Conservation (phyloP, 164 flowering plant species). For the Macadamia integrifolia region DNA sequence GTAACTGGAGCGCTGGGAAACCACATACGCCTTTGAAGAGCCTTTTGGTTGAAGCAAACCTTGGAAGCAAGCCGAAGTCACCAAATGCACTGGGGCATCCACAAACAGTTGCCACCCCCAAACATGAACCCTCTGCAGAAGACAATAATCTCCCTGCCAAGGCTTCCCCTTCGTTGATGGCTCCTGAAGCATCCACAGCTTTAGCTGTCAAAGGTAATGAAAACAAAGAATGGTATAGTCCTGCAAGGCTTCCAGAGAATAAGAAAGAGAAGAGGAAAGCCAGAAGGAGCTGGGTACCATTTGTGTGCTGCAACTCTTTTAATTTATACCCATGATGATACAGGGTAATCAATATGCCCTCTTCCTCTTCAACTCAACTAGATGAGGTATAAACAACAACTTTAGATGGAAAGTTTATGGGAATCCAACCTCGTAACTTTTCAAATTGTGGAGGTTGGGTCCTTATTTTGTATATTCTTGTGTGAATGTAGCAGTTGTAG, state of each 20-base stretch:
- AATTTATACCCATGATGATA: slow-evolving; percentile 20
- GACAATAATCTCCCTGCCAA: slow-evolving; percentile 11
- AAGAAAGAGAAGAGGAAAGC: slow-evolving; percentile 59
- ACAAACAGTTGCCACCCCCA: slow-evolving; percentile 3
- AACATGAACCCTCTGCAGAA: slow-evolving; percentile 18
- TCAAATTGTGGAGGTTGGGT: no score
- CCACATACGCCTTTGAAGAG: slow-evolving; percentile 55
- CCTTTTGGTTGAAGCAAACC: slow-evolving; percentile 52
- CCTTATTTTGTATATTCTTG: no score
- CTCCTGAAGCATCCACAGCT: slow-evolving; percentile 16
- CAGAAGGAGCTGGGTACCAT: slow-evolving; percentile 63
- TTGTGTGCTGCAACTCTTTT: slow-evolving; percentile 73
- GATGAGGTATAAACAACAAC: no score
- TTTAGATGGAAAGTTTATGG: no score
- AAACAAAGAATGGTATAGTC: slow-evolving; percentile 57
- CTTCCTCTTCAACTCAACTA: no score
- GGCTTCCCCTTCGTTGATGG: slow-evolving; percentile 21
- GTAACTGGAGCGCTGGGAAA: slow-evolving; percentile 53
- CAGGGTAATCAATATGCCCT: background rate
- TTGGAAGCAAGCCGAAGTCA: slow-evolving; percentile 31
- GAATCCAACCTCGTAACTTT: no score
- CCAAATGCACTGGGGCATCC: slow-evolving; percentile 19
- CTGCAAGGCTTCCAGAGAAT: slow-evolving; percentile 52
- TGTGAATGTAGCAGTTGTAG: no score
- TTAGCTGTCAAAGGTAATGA: slow-evolving; percentile 17